Evolutionary conservation across 129 eudicot species (phyloP).

Genomic region (Tagetes erecta): DNA sequence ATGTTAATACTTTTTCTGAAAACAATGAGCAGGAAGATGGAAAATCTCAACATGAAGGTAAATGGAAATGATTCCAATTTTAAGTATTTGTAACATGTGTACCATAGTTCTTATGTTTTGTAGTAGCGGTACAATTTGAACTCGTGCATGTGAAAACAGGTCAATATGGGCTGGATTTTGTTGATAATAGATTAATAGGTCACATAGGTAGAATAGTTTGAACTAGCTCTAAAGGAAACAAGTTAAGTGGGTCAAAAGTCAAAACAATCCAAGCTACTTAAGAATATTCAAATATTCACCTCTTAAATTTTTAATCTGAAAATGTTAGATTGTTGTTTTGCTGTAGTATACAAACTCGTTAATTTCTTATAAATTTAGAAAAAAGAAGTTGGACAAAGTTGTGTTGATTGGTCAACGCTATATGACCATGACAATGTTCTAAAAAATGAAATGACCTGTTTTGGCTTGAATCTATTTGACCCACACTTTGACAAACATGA

Average conservation of each 20-base stretch:
- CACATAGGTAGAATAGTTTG: neutral
- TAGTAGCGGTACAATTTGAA: neutral
- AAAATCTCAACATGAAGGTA: constrained; percentile 75
- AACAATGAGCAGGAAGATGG: constrained; percentile 61
- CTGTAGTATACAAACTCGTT: neutral
- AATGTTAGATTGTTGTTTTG: neutral
- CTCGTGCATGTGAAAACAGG: constrained; percentile 4
- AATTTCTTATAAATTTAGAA: neutral
- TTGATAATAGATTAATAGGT: neutral
- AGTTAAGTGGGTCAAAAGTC: neutral
- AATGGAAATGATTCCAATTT: neutral
- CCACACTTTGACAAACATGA: neutral
- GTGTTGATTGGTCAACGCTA: constrained; percentile 1
- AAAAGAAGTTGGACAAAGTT: neutral
- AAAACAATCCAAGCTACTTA: neutral
- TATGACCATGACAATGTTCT: neutral
- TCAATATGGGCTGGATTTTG: neutral
- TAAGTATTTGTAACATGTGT: constrained; percentile 3
- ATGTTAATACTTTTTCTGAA: constrained; percentile 69
- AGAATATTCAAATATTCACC: constrained; percentile 1
- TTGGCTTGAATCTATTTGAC: neutral
- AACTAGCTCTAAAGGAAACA: neutral
- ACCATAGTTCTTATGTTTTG: neutral
- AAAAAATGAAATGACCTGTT: neutral
- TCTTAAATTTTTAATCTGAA: neutral